These are phyloP conservation scores for Collybiopsis luxurians DNA, from an alignment of 768 basidiomycete species.

Conservation along the genomic window DNA sequence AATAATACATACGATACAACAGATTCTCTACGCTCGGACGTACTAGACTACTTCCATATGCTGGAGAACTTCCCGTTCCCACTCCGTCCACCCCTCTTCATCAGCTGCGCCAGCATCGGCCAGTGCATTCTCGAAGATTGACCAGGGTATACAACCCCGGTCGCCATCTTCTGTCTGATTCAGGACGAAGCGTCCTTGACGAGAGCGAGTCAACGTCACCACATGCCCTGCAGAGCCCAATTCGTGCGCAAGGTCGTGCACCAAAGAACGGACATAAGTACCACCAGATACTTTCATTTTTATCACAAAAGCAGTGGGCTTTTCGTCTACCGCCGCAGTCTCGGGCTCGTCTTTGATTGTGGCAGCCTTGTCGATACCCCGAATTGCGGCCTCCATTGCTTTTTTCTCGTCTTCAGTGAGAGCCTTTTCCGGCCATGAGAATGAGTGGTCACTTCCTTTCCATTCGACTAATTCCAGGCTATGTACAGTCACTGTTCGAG, in stretches of 20 bases:
- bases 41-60: slow-evolving; percentile 52
- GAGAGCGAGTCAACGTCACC: slow-evolving; percentile 83
- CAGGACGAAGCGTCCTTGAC: slow-evolving; percentile 80
- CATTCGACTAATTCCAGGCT: slow-evolving; percentile 78
- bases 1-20: neutral
- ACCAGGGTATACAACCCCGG: slow-evolving; percentile 68
- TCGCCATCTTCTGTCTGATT: slow-evolving; percentile 49
- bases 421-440: slow-evolving; percentile 70
- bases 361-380: slow-evolving; percentile 38
- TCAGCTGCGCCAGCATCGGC: slow-evolving; percentile 51
- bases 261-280: slow-evolving; percentile 94
- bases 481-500: slow-evolving; percentile 79
- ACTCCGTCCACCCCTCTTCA: slow-evolving; percentile 67
- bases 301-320: slow-evolving; percentile 79
- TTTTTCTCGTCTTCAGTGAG: slow-evolving; percentile 67
- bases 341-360: slow-evolving; percentile 37
- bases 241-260: slow-evolving; percentile 86
- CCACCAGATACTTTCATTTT: slow-evolving; percentile 94
- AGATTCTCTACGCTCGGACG: neutral
- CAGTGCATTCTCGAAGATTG: slow-evolving; percentile 62
- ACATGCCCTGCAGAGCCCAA: slow-evolving; percentile 92
- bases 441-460: slow-evolving; percentile 73
- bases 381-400: slow-evolving; percentile 65
- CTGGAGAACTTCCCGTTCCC: slow-evolving; percentile 82
- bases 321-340: slow-evolving; percentile 20